phyloP scores from a whole-genome alignment of 2,329 filamentous ascomycete genomes.

The Neofusicoccum kwambonambiense region DNA sequence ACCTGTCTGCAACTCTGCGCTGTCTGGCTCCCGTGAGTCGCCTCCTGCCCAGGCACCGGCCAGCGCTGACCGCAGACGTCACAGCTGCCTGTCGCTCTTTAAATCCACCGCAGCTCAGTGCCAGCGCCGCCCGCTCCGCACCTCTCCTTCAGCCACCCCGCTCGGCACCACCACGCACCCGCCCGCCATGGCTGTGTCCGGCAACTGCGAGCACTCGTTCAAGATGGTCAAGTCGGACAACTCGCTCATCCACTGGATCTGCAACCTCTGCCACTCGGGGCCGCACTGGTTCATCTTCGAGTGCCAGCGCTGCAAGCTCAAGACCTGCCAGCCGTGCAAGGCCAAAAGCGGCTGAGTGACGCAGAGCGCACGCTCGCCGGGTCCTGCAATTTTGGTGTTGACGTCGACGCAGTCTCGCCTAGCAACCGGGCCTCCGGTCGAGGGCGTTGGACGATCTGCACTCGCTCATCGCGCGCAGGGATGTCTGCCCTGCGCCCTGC shows the following conservation, averaged over 20 bases:
- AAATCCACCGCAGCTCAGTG: neutral
- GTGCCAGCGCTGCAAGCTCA: constrained; percentile 51
- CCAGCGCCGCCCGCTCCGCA: neutral
- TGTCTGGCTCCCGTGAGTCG: neutral
- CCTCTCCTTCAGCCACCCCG: neutral
- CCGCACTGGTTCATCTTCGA: constrained; percentile 53
- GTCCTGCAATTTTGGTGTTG: constrained; percentile 18
- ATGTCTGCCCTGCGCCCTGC: neutral
- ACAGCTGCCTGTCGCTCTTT: neutral
- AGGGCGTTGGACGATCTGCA: constrained; percentile 14
- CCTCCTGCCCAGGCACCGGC: neutral
- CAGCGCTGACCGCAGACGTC: constrained; percentile 1
- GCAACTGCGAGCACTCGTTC: constrained; percentile 49
- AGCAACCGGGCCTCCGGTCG: constrained; percentile 9
- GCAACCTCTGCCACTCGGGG: constrained; percentile 52
- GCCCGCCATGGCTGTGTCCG: constrained; percentile 46
- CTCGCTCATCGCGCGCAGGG: constrained; percentile 12
- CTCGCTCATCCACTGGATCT: constrained; percentile 52
- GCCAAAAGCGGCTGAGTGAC: constrained; percentile 38
- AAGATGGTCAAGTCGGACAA: constrained; percentile 54
- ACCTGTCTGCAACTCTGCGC: neutral
- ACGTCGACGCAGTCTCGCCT: constrained; percentile 12
- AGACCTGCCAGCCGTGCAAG: constrained; percentile 49
- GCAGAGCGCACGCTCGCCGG: neutral
- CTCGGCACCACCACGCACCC: neutral